phyloP scores from a whole-genome alignment of 768 basidiomycete genomes.

The Tephrocybe sp. region DNA sequence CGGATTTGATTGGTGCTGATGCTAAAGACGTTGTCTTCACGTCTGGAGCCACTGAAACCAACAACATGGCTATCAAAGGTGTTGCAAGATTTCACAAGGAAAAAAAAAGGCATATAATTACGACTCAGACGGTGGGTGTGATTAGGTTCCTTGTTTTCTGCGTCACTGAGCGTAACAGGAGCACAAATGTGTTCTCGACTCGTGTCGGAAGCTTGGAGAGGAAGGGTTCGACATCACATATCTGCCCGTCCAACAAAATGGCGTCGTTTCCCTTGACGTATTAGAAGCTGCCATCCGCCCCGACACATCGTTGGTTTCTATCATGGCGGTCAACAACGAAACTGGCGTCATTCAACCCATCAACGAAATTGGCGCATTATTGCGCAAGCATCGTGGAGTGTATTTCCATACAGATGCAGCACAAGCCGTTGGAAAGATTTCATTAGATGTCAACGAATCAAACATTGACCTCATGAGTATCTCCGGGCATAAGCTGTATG shows the following conservation, averaged over 20 bases:
- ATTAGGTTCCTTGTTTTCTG: not conserved
- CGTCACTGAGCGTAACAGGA: conserved; percentile 49
- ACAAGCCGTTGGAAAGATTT: conserved; percentile 90
- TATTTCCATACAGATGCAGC: conserved; percentile 98
- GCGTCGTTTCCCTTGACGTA: conserved; percentile 72
- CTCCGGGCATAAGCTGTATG: conserved; percentile 96
- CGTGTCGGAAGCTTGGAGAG: conserved; percentile 90
- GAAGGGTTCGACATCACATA: conserved; percentile 98
- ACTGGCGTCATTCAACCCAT: conserved; percentile 98
- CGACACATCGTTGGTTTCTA: conserved; percentile 89
- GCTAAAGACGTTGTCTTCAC: conserved; percentile 96
- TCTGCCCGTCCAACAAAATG: conserved; percentile 88
- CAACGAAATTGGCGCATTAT: conserved; percentile 86
- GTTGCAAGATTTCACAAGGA: conserved; percentile 94
- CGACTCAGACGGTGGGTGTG: conserved; percentile 80
- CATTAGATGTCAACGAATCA: conserved; percentile 90
- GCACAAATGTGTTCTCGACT: conserved; percentile 99
- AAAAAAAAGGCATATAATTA: conserved; percentile 91
- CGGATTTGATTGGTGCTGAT: conserved; percentile 90
- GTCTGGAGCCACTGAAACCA: conserved; percentile 95
- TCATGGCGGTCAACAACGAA: conserved; percentile 99
- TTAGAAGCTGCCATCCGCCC: conserved; percentile 89
- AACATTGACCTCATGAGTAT: conserved; percentile 96
- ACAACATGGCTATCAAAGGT: conserved; percentile 97
- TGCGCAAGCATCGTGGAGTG: conserved; percentile 84